These are phyloP conservation scores for Melampsora americana DNA, from an alignment of 1,284 basidiomycete species.

Conservation along the genomic window DNA sequence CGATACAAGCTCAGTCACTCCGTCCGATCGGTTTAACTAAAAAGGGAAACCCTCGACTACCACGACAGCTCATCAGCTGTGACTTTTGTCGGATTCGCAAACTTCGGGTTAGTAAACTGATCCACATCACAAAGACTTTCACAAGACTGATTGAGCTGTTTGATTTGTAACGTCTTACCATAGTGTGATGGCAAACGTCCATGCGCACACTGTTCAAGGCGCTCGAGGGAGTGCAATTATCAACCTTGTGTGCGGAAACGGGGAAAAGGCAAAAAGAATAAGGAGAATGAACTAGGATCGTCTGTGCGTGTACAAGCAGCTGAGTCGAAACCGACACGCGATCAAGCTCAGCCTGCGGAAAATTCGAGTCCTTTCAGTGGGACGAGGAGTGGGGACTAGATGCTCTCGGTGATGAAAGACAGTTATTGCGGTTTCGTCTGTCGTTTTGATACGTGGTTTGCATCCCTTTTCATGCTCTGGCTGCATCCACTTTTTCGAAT, in stretches of 20 bases:
- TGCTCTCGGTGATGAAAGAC: neutral
- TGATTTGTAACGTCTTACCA: neutral
- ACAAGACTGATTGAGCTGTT: neutral
- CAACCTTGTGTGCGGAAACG: neutral
- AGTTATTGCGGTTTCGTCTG: too few relatives aligned
- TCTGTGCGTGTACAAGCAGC: neutral
- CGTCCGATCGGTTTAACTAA: neutral
- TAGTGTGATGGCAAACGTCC: slow-evolving; percentile 6
- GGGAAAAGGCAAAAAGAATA: slow-evolving; percentile 6
- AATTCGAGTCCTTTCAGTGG: neutral
- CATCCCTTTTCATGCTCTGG: too few relatives aligned
- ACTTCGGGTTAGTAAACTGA: slow-evolving; percentile 6
- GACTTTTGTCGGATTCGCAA: slow-evolving; percentile 10
- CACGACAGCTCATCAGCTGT: slow-evolving; percentile 16
- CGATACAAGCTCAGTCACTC: neutral
- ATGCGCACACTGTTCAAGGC: neutral
- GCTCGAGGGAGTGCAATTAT: neutral
- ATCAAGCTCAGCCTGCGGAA: neutral
- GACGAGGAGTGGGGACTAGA: neutral
- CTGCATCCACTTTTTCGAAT: too few relatives aligned
- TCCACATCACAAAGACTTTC: neutral
- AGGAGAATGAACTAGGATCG: neutral
- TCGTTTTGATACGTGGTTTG: too few relatives aligned
- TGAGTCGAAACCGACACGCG: neutral
- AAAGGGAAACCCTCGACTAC: slow-evolving; percentile 1